Percentiles rank a stretch among this genome's conserved stretches.
Evolutionary conservation across 2,329 filamentous ascomycete genomes (phyloP).

Genomic region (Epichloe brachyelytri): DNA sequence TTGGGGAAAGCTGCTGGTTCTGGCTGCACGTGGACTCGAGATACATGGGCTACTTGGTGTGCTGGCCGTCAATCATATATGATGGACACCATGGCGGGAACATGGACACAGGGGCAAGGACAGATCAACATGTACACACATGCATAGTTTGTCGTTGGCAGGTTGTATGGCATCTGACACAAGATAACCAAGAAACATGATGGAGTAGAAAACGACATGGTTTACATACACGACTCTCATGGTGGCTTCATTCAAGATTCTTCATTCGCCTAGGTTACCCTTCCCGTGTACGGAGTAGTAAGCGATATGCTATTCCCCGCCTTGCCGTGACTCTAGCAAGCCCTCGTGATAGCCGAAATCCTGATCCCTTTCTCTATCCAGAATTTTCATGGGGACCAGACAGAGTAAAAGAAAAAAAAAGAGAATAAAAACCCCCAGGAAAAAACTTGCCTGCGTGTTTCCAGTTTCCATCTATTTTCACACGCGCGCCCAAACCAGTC

Average conservation of each 20-base stretch:
- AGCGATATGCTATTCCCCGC: not conserved
- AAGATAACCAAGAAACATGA: too few species aligned
- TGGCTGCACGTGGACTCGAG: too few species aligned
- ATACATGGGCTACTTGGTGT: too few species aligned
- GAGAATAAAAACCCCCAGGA: not conserved
- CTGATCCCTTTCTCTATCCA: constrained; percentile 3
- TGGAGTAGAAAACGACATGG: too few species aligned
- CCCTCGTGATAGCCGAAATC: not conserved
- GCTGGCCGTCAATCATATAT: too few species aligned
- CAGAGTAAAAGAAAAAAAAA: not conserved
- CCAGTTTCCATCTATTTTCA: constrained; percentile 3
- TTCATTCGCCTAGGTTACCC: not conserved
- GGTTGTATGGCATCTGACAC: too few species aligned
- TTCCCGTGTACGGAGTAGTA: not conserved
- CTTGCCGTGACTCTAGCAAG: not conserved
- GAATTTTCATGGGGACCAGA: not conserved
- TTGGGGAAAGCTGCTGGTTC: too few species aligned
- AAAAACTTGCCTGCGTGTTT: not conserved
- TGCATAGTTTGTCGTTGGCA: too few species aligned
- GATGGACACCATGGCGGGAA: too few species aligned
- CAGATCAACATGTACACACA: too few species aligned
- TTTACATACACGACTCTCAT: too few species aligned
- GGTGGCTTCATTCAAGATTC: not conserved
- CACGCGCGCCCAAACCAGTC: not conserved
- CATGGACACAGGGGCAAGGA: too few species aligned